Evolutionary conservation across 352 stramenopile genomes (phyloP), one percentile per base, ranked within the genome.

Genomic region (Pythium phragmiticola): DNA sequence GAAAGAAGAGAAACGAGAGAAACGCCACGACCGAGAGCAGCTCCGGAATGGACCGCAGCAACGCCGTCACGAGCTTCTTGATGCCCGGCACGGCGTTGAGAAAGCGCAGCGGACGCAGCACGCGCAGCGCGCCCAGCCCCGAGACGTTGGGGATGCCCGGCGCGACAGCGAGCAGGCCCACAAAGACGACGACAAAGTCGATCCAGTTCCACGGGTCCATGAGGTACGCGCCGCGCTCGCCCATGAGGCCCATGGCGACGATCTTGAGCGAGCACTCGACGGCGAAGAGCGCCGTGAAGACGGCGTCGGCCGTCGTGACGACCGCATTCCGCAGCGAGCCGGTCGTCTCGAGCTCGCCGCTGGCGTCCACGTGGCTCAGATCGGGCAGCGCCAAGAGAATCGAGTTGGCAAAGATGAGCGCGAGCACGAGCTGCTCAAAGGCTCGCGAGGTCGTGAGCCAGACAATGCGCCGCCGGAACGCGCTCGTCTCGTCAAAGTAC

Each of bases 201-300:
- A 97, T 80, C 63, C 87, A 85, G 65, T 97, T 97, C 88, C 89
- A 97, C 28, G 78, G 71, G 57, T 97, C 79, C 65, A 81, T 82
- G 7, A 95, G 68, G 65, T 96, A 97, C 16, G 71, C 70, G 8
- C 82, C 82, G 4, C 75, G 51, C 41, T 87, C 82, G 23, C 74
- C 60, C 42, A 88, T 68, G 45, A 88, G 73, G n/a, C 87, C 88
- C 75, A 95, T 84, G 43, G 84, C 85, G 56, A 96, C 76, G 36
- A 97, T 84, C 73, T 98, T 98, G 23, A 98, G 58, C 26, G 76
- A 63, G 60, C 75, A 91, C 66, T 98, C 92, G 50, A 94, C 63
- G 5, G 82, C 78, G 67, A 98, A 98, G n/a, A 89, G 57, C 7
- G 62, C 55, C 7, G 76, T 82, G 53, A 82, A 85, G 42, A 84